phyloP scores from a whole-genome alignment of 2,329 filamentous ascomycete genomes.

The Diplodia seriata region DNA sequence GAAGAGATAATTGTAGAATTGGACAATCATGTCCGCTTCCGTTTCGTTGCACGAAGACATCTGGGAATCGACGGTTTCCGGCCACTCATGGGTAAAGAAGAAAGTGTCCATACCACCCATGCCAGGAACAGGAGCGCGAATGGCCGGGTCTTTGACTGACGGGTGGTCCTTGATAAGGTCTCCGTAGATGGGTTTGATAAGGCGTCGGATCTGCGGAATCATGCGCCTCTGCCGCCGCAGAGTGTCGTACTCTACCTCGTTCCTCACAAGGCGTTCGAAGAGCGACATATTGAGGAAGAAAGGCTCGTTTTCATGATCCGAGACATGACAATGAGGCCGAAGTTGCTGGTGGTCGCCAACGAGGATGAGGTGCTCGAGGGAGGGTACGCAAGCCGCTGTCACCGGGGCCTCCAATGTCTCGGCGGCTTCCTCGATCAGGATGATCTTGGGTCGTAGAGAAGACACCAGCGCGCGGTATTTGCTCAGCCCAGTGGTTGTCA shows the following conservation, averaged over 20 bases:
- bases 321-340: constrained; percentile 70
- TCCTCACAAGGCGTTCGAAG: constrained; percentile 78
- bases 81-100: constrained; percentile 70
- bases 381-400: constrained; percentile 65
- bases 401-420: constrained; percentile 74
- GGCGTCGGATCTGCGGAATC: constrained; percentile 70
- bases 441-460: constrained; percentile 68
- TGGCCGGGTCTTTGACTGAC: constrained; percentile 55
- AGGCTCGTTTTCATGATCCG: constrained; percentile 64
- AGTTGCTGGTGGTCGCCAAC: constrained; percentile 85
- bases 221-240: constrained; percentile 75
- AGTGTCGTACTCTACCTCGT: constrained; percentile 67
- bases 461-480: constrained; percentile 78
- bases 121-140: constrained; percentile 63
- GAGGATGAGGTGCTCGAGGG: constrained; percentile 69
- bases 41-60: constrained; percentile 71
- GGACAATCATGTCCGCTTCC: constrained; percentile 79
- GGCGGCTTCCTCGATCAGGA: constrained; percentile 81
- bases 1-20: constrained; percentile 74
- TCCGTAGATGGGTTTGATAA: constrained; percentile 68
- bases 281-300: constrained; percentile 76
- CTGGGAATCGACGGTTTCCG: constrained; percentile 68
- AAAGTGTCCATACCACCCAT: constrained; percentile 68
- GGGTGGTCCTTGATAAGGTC: constrained; percentile 64
- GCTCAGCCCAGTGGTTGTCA: constrained; percentile 81